Evolutionary conservation across 1,139 yeast species (phyloP).

Genomic region (Debaryomyces coudertii): DNA sequence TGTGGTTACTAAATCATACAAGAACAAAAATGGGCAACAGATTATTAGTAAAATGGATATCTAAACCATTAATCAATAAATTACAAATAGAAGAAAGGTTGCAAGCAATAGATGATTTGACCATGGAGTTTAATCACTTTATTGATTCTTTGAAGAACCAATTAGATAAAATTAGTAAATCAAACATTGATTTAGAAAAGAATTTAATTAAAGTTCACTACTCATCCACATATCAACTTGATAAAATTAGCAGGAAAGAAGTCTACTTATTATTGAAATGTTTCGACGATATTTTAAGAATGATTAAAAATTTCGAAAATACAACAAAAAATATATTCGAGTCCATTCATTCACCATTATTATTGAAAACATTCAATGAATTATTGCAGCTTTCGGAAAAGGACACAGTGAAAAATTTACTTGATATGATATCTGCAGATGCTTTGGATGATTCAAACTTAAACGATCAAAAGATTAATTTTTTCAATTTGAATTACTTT

Average conservation of each 20-base stretch:
- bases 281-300: conserved; percentile 41
- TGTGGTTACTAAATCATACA: conserved; percentile 82
- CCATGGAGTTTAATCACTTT: conserved; percentile 45
- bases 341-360: conserved; percentile 24
- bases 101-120: conserved; percentile 66
- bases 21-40: conserved; percentile 76
- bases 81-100: conserved; percentile 59
- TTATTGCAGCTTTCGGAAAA: conserved; percentile 22
- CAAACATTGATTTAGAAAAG: conserved; percentile 62
- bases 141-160: conserved; percentile 55
- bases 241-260: conserved; percentile 66
- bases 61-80: conserved; percentile 64
- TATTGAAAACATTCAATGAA: conserved; percentile 26
- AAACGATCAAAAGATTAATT: conserved; percentile 52
- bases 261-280: conserved; percentile 60
- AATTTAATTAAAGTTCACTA: conserved; percentile 71
- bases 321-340: conserved; percentile 15
- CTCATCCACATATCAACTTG: conserved; percentile 34
- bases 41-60: conserved; percentile 69
- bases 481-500: conserved; percentile 51
- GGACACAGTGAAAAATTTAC: conserved; percentile 32
- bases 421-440: conserved; percentile 59
- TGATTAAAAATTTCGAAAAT: conserved; percentile 30
- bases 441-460: conserved; percentile 54
- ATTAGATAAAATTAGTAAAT: conserved; percentile 37